Evolutionary conservation across 805 yeast genomes (phyloP).

Genomic region (Metschnikowia lachancei): DNA sequence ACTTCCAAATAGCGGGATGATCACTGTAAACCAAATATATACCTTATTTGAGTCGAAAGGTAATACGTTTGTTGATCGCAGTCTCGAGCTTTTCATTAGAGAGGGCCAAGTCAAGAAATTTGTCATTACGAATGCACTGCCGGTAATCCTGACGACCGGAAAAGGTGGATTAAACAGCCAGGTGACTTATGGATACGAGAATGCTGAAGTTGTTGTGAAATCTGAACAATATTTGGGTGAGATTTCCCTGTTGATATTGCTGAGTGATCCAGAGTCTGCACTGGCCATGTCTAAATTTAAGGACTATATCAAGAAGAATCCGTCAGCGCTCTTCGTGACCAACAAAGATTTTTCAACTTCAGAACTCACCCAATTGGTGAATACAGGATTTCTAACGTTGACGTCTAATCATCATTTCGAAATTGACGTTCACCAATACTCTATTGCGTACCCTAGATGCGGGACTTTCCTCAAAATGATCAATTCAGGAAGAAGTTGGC

Average conservation of each 20-base stretch:
- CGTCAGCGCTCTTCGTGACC: slow-evolving; percentile 29
- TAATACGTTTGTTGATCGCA: slow-evolving; percentile 49
- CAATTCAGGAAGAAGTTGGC: slow-evolving; percentile 43
- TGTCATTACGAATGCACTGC: slow-evolving; percentile 44
- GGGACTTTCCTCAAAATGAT: slow-evolving; percentile 48
- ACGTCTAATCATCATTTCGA: slow-evolving; percentile 44
- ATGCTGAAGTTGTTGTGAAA: slow-evolving; percentile 37
- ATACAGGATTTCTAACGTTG: slow-evolving; percentile 44
- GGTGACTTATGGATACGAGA: slow-evolving; percentile 43
- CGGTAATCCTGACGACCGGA: slow-evolving; percentile 41
- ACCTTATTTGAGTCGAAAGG: slow-evolving; percentile 45
- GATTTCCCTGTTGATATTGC: slow-evolving; percentile 16
- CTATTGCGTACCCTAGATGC: slow-evolving; percentile 48
- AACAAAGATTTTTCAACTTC: slow-evolving; percentile 24
- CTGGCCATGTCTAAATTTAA: slow-evolving; percentile 24
- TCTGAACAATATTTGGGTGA: slow-evolving; percentile 23
- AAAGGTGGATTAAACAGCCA: slow-evolving; percentile 19
- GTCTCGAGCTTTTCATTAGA: slow-evolving; percentile 37
- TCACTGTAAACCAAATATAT: slow-evolving; percentile 48
- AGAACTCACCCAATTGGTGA: slow-evolving; percentile 33
- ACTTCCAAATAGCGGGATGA: slow-evolving; percentile 37
- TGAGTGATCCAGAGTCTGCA: slow-evolving; percentile 11
- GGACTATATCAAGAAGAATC: slow-evolving; percentile 23
- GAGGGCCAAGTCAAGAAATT: slow-evolving; percentile 39
- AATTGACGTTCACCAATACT: slow-evolving; percentile 39